Evolutionary conservation across 2,329 filamentous ascomycete genomes (phyloP), one percentile per base, ranked within the genome.

Genomic region (Penicillium hordei): DNA sequence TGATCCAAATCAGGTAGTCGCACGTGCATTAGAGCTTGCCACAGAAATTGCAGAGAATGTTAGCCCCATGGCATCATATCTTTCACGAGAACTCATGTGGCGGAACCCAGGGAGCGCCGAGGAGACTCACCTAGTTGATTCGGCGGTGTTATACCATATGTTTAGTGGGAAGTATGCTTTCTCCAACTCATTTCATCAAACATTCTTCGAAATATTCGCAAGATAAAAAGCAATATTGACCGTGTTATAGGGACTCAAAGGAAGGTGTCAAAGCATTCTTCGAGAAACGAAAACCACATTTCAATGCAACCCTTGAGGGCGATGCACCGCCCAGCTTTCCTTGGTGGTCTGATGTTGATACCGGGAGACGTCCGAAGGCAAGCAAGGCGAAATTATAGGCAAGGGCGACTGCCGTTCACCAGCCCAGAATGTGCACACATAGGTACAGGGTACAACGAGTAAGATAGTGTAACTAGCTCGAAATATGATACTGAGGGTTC

Each of bases 61-160:
- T 23, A 59, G 57, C 33, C 36, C 48, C 2, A 57, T 59, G 53
- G 57, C 57, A 13, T 42, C 39, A 15, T 46, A 52, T 25, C 19
- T 59, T 8, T 56, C 48, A 12, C 53, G 48, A 12, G 33, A 59
- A 34, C 57, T 59, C 8, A 59, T 59, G 25, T 53, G 57, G 57
- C 48, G 53, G 15, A 59, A 53, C 10, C 57, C 53, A 23, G 57
- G 57, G 1, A 48, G 43, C 38, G 53, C 53, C 0, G 57, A 59
- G 17, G 53, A 44, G n/a, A 49, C 57, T n/a, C 57, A 57, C 23
- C 13, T 59, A 4, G 33, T 59, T 15, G 53, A 59, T 31, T 51
- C 45, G 4, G 39, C 53, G 6, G 40, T 59, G 2, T 4, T 59
- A 5, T 59, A 59, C 19, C 33, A 57, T 29, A 59, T 59, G 57